Conservation (phyloP, 805 yeast genomes). For the Kluyveromyces lactis region DNA sequence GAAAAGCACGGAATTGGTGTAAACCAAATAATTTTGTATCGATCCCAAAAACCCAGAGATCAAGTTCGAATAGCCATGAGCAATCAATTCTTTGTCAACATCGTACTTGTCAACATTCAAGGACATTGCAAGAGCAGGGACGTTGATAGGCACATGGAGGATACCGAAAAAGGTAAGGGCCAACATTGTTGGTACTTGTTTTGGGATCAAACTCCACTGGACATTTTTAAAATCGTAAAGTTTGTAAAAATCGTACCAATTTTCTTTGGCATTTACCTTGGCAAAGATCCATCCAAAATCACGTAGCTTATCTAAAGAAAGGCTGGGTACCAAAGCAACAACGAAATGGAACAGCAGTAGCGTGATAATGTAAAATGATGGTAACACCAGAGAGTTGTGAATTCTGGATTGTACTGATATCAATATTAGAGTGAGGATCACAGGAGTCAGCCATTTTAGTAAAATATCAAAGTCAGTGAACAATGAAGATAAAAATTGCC, state of each 20-base stretch:
- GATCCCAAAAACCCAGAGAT: slow-evolving; percentile 79
- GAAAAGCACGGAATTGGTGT: slow-evolving; percentile 86
- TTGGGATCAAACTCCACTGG: slow-evolving; percentile 62
- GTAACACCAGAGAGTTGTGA: slow-evolving; percentile 69
- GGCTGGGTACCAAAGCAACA: slow-evolving; percentile 54
- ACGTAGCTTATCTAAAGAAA: slow-evolving; percentile 56
- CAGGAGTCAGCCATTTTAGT: slow-evolving; percentile 65
- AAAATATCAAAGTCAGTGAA: slow-evolving; percentile 33
- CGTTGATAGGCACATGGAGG: slow-evolving; percentile 93
- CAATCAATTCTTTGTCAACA: slow-evolving; percentile 87
- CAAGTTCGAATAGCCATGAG: slow-evolving; percentile 88
- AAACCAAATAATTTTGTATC: slow-evolving; percentile 89
- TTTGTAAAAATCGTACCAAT: slow-evolving; percentile 86
- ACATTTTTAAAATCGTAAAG: slow-evolving; percentile 62
- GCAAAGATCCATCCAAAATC: slow-evolving; percentile 79
- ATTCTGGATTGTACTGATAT: slow-evolving; percentile 51
- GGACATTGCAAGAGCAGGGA: slow-evolving; percentile 92
- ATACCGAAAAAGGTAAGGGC: slow-evolving; percentile 95
- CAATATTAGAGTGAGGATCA: slow-evolving; percentile 51
- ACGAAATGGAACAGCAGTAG: slow-evolving; percentile 62
- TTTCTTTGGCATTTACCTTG: slow-evolving; percentile 44
- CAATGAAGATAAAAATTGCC: slow-evolving; percentile 42
- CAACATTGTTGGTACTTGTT: slow-evolving; percentile 84
- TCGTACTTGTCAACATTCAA: slow-evolving; percentile 75
- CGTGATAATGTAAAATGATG: slow-evolving; percentile 67